Percentiles rank a stretch among this genome's conserved stretches.
These are phyloP conservation scores for Talaromyces marneffei DNA, from an alignment of 2,329 filamentous ascomycete genomes.

Conservation along the genomic window DNA sequence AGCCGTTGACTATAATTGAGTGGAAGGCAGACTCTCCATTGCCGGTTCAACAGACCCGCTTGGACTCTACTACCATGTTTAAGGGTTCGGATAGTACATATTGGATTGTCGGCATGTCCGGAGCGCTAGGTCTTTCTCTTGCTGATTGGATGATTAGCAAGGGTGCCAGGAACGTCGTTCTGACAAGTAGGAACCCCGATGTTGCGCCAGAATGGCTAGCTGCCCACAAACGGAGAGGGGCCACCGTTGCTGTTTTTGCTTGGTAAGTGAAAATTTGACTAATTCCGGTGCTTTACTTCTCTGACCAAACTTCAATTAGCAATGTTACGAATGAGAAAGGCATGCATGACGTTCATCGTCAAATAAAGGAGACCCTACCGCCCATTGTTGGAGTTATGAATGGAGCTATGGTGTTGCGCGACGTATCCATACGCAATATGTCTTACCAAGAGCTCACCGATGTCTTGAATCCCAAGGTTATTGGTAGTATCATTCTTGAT, in stretches of 20 bases:
- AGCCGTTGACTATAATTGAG: neutral
- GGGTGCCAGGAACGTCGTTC: constrained; percentile 25
- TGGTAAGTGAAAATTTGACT: neutral
- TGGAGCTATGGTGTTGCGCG: constrained; percentile 34
- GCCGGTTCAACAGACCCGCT: neutral
- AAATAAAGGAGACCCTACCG: constrained; percentile 21
- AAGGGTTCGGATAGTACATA: constrained; percentile 24
- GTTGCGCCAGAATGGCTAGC: constrained; percentile 8
- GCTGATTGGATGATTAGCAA: constrained; percentile 25
- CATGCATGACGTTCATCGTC: constrained; percentile 22
- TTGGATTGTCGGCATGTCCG: constrained; percentile 26
- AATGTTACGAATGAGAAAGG: constrained; percentile 27
- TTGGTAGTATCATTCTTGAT: constrained; percentile 26
- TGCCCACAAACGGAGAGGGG: neutral
- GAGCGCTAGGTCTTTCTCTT: constrained; percentile 28
- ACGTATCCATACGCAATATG: constrained; percentile 30
- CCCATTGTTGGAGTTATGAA: constrained; percentile 33
- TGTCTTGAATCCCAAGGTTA: constrained; percentile 35
- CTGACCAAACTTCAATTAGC: neutral
- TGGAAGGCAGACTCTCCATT: neutral
- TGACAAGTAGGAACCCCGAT: constrained; percentile 28
- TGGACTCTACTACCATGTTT: constrained; percentile 16
- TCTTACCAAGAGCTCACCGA: constrained; percentile 25
- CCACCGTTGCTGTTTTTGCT: neutral
- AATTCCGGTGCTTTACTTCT: neutral